Conservation (phyloP, 495 filamentous ascomycete species). For the Hypomontagnella monticulosa region DNA sequence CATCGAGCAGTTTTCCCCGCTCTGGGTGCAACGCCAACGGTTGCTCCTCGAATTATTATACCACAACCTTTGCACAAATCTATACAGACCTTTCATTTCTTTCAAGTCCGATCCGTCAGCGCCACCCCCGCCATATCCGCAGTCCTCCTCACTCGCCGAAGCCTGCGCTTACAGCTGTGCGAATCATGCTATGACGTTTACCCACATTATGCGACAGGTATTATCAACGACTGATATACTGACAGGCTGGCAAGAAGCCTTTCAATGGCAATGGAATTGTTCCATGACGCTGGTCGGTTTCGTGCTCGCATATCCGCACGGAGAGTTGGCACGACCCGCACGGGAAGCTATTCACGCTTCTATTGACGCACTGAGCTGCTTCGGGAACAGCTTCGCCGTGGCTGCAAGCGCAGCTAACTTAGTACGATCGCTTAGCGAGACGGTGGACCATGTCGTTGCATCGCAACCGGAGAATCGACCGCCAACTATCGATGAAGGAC, state of each 20-base stretch:
- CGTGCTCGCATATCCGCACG: conserved; percentile 52
- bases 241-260: conserved; percentile 60
- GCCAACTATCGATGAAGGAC: neutral
- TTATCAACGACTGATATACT: conserved; percentile 56
- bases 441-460: conserved; percentile 25
- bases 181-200: conserved; percentile 60
- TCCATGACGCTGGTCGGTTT: conserved; percentile 61
- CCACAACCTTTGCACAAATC: conserved; percentile 55
- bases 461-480: neutral
- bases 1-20: conserved; percentile 51
- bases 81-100: conserved; percentile 60
- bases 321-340: conserved; percentile 41
- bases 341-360: conserved; percentile 52
- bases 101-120: conserved; percentile 40
- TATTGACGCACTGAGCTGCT: conserved; percentile 55
- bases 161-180: conserved; percentile 50
- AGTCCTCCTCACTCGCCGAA: conserved; percentile 36
- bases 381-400: conserved; percentile 55
- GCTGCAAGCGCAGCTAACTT: conserved; percentile 55
- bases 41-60: conserved; percentile 62
- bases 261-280: conserved; percentile 64
- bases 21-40: conserved; percentile 60
- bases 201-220: conserved; percentile 60
- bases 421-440: conserved; percentile 30
- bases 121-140: neutral